Percentiles rank a stretch among this genome's conserved stretches.
Conservation (phyloP, 2,329 filamentous ascomycete genomes). For the Pseudogymnoascus destructans region DNA sequence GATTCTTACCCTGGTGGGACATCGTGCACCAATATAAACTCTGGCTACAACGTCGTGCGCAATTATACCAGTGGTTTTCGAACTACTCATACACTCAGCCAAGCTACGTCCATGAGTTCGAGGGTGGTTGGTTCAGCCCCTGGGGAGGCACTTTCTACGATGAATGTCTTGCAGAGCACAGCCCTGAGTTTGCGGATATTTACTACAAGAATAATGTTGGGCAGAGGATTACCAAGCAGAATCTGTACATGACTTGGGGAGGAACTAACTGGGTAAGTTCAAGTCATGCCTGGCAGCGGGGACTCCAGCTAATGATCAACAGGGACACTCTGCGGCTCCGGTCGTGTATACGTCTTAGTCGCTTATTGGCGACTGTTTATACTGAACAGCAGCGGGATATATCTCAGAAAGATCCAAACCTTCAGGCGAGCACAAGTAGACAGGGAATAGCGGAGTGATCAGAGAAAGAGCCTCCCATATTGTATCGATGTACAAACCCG, state of each 20-base stretch:
- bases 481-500: neutral
- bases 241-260: constrained; percentile 40
- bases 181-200: constrained; percentile 37
- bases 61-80: constrained; percentile 46
- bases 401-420: neutral
- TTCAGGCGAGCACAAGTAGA: neutral
- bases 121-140: constrained; percentile 40
- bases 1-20: constrained; percentile 35
- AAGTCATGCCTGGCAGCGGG: neutral
- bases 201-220: constrained; percentile 44
- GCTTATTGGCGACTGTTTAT: neutral
- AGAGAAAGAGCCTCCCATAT: neutral
- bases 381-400: neutral
- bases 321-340: constrained; percentile 28
- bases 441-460: neutral
- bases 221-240: constrained; percentile 35
- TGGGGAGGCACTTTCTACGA: constrained; percentile 41
- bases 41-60: constrained; percentile 37
- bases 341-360: constrained; percentile 37
- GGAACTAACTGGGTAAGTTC: constrained; percentile 39
- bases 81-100: constrained; percentile 42
- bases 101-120: constrained; percentile 39
- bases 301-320: neutral
- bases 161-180: constrained; percentile 33
- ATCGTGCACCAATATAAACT: constrained; percentile 36